Conservation (phyloP, 192 early-diverging fungal species). For the Coemansia sp. region DNA sequence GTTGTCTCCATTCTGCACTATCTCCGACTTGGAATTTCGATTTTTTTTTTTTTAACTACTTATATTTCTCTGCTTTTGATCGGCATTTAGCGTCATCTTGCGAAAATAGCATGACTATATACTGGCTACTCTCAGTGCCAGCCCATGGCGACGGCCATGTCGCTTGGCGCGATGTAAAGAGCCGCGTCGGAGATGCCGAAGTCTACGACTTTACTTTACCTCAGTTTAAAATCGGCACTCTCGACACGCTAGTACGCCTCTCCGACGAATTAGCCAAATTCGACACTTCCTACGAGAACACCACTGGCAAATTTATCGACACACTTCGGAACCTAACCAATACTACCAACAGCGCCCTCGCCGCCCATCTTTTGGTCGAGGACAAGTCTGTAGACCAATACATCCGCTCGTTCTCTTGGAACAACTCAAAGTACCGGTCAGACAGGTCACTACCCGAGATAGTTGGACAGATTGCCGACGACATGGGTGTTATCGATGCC, state of each 20-base stretch:
- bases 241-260: constrained; percentile 89
- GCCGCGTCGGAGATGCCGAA: constrained; percentile 69
- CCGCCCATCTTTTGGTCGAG: constrained; percentile 26
- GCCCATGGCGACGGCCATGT: constrained; percentile 73
- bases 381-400: constrained; percentile 82
- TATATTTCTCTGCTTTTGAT: constrained; percentile 4
- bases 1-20: no score
- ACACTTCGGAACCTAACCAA: constrained; percentile 69
- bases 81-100: not conserved
- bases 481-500: constrained; percentile 84
- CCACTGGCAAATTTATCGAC: constrained; percentile 82
- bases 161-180: constrained; percentile 44
- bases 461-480: constrained; percentile 73
- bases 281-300: constrained; percentile 75
- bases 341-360: constrained; percentile 8
- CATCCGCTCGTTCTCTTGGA: constrained; percentile 89
- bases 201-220: constrained; percentile 84
- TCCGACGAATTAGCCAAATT: constrained; percentile 93
- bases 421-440: constrained; percentile 92
- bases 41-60: constrained; percentile 1
- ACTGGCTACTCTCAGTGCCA: constrained; percentile 83
- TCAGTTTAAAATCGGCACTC: constrained; percentile 84
- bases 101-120: constrained; percentile 49
- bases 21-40: not conserved
- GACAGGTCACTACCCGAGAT: constrained; percentile 92